These are phyloP conservation scores for Vitis amurensis DNA, from an alignment of 164 flowering plant species.

Conservation along the genomic window DNA sequence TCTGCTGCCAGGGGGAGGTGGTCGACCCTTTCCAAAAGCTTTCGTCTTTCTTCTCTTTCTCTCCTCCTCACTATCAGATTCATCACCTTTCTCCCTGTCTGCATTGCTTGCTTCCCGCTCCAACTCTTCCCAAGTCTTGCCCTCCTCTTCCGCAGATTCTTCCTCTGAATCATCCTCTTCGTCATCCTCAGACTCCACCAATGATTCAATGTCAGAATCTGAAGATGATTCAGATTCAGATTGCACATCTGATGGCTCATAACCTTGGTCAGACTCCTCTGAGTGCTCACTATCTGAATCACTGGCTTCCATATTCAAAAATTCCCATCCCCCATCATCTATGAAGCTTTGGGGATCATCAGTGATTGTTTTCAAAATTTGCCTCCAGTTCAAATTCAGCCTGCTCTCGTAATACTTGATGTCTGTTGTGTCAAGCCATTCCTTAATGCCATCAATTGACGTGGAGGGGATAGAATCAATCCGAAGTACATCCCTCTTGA, in stretches of 20 bases:
- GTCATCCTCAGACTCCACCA: conserved; percentile 85
- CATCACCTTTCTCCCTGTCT: conserved; percentile 69
- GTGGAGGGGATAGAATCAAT: conserved; percentile 82
- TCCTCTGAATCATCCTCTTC: conserved; percentile 68
- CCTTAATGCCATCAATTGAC: conserved; percentile 81
- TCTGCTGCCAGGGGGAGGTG: conserved; percentile 34
- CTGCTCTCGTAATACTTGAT: conserved; percentile 86
- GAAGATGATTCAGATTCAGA: conserved; percentile 69
- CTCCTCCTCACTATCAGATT: conserved; percentile 85
- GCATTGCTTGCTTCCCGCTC: conserved; percentile 91
- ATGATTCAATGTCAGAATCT: conserved; percentile 57
- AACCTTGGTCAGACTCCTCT: conserved; percentile 74
- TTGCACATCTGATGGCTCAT: conserved; percentile 70
- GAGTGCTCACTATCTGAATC: conserved; percentile 72
- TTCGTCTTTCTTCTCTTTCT: conserved; percentile 69
- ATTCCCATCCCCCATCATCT: conserved; percentile 89
- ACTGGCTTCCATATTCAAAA: conserved; percentile 75
- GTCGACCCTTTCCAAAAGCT: conserved; percentile 65
- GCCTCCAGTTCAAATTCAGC: conserved; percentile 72
- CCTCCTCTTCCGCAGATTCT: conserved; percentile 73
- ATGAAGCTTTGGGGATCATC: conserved; percentile 76
- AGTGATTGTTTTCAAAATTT: conserved; percentile 65
- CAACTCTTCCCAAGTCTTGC: conserved; percentile 91
- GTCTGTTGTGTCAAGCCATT: conserved; percentile 84
- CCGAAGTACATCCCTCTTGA: conserved; percentile 74